A percentile compares a stretch with the other conserved stretches of the same genome.
Evolutionary conservation across 495 filamentous ascomycete genomes (phyloP).

Genomic region (Podospora pseudocomata): DNA sequence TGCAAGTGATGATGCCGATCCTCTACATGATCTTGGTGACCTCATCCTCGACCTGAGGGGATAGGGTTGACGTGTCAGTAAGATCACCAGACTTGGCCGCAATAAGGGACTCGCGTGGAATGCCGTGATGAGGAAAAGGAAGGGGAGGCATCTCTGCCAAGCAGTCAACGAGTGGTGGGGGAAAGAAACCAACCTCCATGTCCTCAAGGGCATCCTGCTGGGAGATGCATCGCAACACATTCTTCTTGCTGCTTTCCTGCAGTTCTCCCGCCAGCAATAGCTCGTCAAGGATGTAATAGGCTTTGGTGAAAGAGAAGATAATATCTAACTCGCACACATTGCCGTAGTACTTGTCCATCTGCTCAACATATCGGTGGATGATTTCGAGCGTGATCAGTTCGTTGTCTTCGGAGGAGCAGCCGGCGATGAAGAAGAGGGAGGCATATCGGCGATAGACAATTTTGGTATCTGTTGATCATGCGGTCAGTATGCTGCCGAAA

Average conservation of each 20-base stretch:
- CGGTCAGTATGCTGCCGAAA: slow-evolving; percentile 6
- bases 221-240: slow-evolving; percentile 87
- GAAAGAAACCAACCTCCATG: slow-evolving; percentile 79
- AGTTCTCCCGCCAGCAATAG: slow-evolving; percentile 95
- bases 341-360: slow-evolving; percentile 99
- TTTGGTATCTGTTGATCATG: slow-evolving; percentile 70
- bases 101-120: background rate
- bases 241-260: slow-evolving; percentile 99
- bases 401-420: slow-evolving; percentile 91
- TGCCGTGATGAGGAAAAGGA: slow-evolving; percentile 1
- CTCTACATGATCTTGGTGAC: slow-evolving; percentile 92
- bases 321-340: slow-evolving; percentile 99
- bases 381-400: slow-evolving; percentile 97
- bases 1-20: slow-evolving; percentile 27
- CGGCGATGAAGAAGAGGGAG: slow-evolving; percentile 98
- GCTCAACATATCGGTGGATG: slow-evolving; percentile 97
- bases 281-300: slow-evolving; percentile 97
- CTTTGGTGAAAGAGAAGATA: slow-evolving; percentile 91
- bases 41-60: slow-evolving; percentile 86
- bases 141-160: slow-evolving; percentile 10
- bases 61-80: slow-evolving; percentile 53
- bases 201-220: slow-evolving; percentile 94
- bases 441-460: slow-evolving; percentile 98
- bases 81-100: slow-evolving; percentile 17
- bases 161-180: slow-evolving; percentile 1